Evolutionary conservation across 805 yeast species (phyloP), one percentile per base, ranked within the genome.

Genomic region (Kockiozyma suomiensis): DNA sequence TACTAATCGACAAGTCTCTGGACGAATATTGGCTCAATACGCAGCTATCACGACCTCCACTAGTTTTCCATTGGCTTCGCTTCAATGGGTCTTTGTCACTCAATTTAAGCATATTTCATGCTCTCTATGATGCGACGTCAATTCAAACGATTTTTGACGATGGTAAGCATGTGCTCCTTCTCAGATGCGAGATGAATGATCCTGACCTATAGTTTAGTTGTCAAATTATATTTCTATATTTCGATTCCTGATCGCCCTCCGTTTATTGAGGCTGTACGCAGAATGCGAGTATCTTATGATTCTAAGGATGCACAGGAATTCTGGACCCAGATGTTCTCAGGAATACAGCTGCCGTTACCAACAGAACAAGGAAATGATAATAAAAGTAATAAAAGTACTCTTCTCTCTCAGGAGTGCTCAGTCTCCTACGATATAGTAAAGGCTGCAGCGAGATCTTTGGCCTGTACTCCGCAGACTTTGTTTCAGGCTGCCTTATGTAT

Each of bases 91-190:
- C 26, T 1, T 21, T n/a, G 15, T 25, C 19, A 6, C 30, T 61
- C 8, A 37, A 38, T 32, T 17, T 66, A 38, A 55, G 59, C 7
- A 37, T 67, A 12, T 68, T 66, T 28, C 71, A 68, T 42, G 68
- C 67, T 2, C n/a, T 67, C 12, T 68, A 67, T 47, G 71, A 68
- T 42, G 71, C 67, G 6, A 19, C 42, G 32, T 64, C 68, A 10
- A 32, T 67, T 35, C 53, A 50, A 21, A 47, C 57, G 40, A 37
- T 67, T 3, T 43, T 63, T 17, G 50, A 61, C 7, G 70, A 68
- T 26, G 56, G 62, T 53, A 56, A 40, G 56, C 21, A n/a, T 7
- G 4, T 49, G 5, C 15, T 19, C 41, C 8, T 13, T 17, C 40
- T 37, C 25, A 21, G 26, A 17, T 32, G 26, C 30, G 19, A 19